Conservation (phyloP, 2,329 filamentous ascomycete species). For the Aureobasidium sp. region DNA sequence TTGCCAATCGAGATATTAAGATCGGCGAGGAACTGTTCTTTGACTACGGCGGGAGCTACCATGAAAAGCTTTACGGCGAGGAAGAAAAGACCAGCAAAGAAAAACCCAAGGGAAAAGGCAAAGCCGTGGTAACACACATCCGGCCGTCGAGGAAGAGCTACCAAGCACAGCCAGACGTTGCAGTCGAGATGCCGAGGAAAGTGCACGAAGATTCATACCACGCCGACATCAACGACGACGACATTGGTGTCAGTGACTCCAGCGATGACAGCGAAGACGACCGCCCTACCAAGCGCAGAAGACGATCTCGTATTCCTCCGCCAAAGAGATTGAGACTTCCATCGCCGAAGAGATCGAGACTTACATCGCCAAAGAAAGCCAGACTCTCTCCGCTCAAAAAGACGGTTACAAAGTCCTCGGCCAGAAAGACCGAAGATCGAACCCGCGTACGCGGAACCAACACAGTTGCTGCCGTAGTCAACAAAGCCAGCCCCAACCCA, state of each 20-base stretch:
- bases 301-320: background rate
- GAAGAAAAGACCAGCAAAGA: background rate
- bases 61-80: conserved; percentile 8
- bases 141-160: background rate
- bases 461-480: background rate
- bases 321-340: background rate
- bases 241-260: too few species aligned
- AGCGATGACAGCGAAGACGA: background rate
- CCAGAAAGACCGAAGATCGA: background rate
- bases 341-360: background rate
- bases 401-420: background rate
- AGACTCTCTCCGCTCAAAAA: background rate
- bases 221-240: background rate
- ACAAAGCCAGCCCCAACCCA: background rate
- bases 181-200: background rate
- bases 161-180: background rate
- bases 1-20: conserved; percentile 56
- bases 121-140: background rate
- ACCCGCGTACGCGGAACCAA: background rate
- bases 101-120: background rate
- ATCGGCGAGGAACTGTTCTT: conserved; percentile 73
- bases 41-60: conserved; percentile 51
- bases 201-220: background rate
- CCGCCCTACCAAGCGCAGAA: background rate
- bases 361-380: background rate